Conservation (phyloP, 2,329 filamentous ascomycete species). For the Fusarium chuoi region DNA sequence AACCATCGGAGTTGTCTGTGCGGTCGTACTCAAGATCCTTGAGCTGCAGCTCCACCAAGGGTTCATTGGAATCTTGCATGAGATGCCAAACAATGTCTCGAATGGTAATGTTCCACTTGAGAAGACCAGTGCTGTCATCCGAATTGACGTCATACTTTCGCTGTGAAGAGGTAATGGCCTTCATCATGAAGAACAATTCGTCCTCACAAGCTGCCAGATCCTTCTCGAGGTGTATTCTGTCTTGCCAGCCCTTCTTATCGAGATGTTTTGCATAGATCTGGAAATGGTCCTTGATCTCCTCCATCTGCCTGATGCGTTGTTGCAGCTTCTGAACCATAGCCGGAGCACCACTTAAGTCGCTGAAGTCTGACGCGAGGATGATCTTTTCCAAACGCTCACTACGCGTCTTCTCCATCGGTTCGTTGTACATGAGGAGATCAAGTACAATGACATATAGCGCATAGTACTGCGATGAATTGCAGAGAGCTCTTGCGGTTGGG, state of each 20-base stretch:
- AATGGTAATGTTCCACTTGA: slow-evolving; percentile 94
- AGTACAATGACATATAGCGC: slow-evolving; percentile 98
- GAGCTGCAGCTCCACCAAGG: slow-evolving; percentile 91
- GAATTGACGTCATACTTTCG: slow-evolving; percentile 79
- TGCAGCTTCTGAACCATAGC: slow-evolving; percentile 93
- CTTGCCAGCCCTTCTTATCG: slow-evolving; percentile 90
- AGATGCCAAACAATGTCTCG: slow-evolving; percentile 98
- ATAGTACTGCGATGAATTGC: slow-evolving; percentile 97
- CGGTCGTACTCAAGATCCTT: slow-evolving; percentile 92
- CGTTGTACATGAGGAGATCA: slow-evolving; percentile 94
- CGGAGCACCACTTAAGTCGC: slow-evolving; percentile 91
- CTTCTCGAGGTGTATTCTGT: slow-evolving; percentile 86
- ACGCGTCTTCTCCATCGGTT: slow-evolving; percentile 96
- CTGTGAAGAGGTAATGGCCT: slow-evolving; percentile 97
- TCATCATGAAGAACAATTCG: slow-evolving; percentile 99
- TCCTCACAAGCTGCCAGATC: slow-evolving; percentile 92
- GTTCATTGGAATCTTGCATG: slow-evolving; percentile 85
- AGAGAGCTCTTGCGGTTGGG: slow-evolving; percentile 91
- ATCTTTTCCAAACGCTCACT: slow-evolving; percentile 97
- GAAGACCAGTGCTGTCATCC: slow-evolving; percentile 75
- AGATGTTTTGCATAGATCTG: slow-evolving; percentile 89
- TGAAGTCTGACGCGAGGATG: slow-evolving; percentile 98
- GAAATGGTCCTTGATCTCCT: slow-evolving; percentile 97
- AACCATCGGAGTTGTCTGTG: slow-evolving; percentile 96
- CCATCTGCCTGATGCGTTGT: slow-evolving; percentile 89